Base-by-base conservation (phyloP, 352 stramenopile genomes). In the Phytophthora citrophthora region DNA sequence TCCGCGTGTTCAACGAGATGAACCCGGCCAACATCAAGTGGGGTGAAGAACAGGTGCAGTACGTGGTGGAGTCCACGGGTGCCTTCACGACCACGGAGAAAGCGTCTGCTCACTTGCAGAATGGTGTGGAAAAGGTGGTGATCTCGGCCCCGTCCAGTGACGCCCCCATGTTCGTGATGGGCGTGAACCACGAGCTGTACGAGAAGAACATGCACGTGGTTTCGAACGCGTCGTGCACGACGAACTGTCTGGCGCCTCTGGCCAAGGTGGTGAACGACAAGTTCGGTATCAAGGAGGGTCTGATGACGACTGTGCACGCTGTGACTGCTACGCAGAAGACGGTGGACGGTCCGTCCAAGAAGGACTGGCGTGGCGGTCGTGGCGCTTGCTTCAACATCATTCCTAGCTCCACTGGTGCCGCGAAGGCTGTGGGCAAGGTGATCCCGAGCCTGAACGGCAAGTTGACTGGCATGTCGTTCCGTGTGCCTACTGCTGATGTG, bases 401-500 rank as follows among this genome's bases (percentile, higher is more conserved):
- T 72, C 97, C 97, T n/a, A 98, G 90, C 54, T 98, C 94, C 9
- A 99, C 96, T 26, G 97, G 97, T 49, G 97, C 97, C 27, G 97
- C 97, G 73, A 99, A 99, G 92, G 97, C 97, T 68, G 97, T 99
- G 57, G 98, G 96, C 72, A 99, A 99, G 90, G 96, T 99, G 74
- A 99, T 99, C 70, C 93, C 93, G 24, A 79, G 80, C 58, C 71
- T 97, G 54, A 97, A 97, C 73, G 91, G 91, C 58, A 97, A 97
- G 81, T 76, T 97, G 49, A 97, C 91, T 23, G 88, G 90, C 63
- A 97, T 97, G 88, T 90, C 90, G 61, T 96, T 97, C 89, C 88
- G 91, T 50, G 91, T 97, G 45, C 90, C 90, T 6, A 97, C 91
- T 11, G 76, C 85, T 24, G 85, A 97, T 60, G 91, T 97, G 40